Conservation (phyloP, 2,329 filamentous ascomycete species). For the Apiospora kogelbergensis region DNA sequence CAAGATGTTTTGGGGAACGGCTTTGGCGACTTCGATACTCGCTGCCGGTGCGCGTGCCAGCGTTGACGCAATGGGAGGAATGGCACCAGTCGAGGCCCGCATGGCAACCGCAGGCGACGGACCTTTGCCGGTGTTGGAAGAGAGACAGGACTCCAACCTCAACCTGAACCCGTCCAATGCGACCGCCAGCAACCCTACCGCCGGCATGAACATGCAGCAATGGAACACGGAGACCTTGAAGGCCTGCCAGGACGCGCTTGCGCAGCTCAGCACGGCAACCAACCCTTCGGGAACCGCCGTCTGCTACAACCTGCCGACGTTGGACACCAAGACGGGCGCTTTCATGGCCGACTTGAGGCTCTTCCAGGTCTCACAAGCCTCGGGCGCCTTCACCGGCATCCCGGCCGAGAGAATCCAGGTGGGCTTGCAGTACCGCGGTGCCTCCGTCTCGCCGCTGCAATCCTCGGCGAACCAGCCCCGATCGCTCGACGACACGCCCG, state of each 20-base stretch:
- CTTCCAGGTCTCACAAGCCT: constrained; percentile 65
- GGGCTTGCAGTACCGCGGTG: constrained; percentile 53
- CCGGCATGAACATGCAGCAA: constrained; percentile 48
- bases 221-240: constrained; percentile 57
- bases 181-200: constrained; percentile 33
- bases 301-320: constrained; percentile 78
- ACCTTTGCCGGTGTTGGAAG: constrained; percentile 11
- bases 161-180: constrained; percentile 11
- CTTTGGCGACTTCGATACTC: constrained; percentile 35
- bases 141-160: constrained; percentile 14
- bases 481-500: constrained; percentile 6
- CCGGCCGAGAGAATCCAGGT: constrained; percentile 53
- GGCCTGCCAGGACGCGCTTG: constrained; percentile 61
- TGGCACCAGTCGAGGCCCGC: constrained; percentile 13
- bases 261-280: constrained; percentile 53
- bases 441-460: constrained; percentile 47
- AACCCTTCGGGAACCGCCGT: constrained; percentile 77
- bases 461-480: constrained; percentile 19
- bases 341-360: constrained; percentile 78
- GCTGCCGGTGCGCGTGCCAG: constrained; percentile 36
- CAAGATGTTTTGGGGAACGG: constrained; percentile 38
- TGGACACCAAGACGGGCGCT: constrained; percentile 65
- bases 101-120: constrained; percentile 6
- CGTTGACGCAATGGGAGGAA: constrained; percentile 17
- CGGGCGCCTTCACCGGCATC: constrained; percentile 53